phyloP scores from a whole-genome alignment of 805 yeast genomes.

The Jamesozyma hellenica region DNA sequence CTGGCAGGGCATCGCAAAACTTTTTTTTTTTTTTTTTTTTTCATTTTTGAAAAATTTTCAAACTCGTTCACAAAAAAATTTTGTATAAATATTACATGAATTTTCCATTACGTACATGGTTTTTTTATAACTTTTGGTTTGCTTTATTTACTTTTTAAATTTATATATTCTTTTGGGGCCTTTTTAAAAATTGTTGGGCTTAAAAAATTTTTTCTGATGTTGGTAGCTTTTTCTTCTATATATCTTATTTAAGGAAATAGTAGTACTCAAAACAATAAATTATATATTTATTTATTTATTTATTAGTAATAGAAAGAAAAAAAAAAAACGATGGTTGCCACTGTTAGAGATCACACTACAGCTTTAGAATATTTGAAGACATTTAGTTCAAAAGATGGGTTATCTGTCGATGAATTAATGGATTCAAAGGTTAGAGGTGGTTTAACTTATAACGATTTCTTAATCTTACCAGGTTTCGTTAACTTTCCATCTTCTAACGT shows the following conservation, averaged over 20 bases:
- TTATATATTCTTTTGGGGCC: too few species aligned
- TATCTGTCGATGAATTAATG: conserved; percentile 73
- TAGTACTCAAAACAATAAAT: background rate
- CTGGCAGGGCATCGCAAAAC: conserved; percentile 1
- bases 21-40: background rate
- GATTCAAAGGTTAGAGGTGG: conserved; percentile 91
- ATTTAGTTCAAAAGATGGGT: conserved; percentile 73
- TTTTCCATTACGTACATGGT: conserved; percentile 3
- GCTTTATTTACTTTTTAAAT: too few species aligned
- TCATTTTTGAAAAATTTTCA: background rate
- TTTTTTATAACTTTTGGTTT: too few species aligned
- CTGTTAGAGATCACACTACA: conserved; percentile 36
- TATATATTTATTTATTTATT: background rate
- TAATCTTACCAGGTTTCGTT: conserved; percentile 91
- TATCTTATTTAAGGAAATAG: too few species aligned
- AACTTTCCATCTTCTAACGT: conserved; percentile 76
- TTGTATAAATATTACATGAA: conserved; percentile 4
- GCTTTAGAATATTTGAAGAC: conserved; percentile 61
- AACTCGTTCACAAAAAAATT: conserved; percentile 1
- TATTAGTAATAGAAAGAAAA: too few species aligned
- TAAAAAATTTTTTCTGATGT: conserved; percentile 2
- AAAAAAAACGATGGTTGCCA: conserved; percentile 12
- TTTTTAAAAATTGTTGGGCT: conserved; percentile 5
- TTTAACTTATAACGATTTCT: conserved; percentile 91
- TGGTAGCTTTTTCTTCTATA: conserved; percentile 8